Evolutionary conservation across 345 rosid species (phyloP), one percentile per base, ranked within the genome.

Genomic region (Salix purpurea): DNA sequence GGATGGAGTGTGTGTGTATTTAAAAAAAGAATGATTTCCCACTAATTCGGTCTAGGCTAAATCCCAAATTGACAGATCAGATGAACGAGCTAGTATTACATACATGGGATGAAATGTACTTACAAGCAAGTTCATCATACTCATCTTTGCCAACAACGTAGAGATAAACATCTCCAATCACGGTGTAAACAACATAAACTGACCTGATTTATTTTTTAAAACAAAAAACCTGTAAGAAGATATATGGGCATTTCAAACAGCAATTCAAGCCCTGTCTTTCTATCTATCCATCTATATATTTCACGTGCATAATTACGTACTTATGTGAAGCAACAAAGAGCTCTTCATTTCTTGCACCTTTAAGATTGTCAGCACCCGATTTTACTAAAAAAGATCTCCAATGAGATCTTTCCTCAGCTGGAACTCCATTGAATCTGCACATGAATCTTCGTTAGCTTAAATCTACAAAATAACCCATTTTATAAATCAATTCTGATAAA

Each of bases 91-190:
- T 37, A 37, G 40, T 62, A 10, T n/a, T 62, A 62, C 1, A 61
- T 26, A 23, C 34, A 3, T 23, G 10, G 8, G 24, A 1, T 18
- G 2, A 56, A 58, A 76, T n/a, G 65, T 65, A 79, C 95, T 88
- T 84, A 94, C 98, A 88, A 71, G 98, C 98, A 84, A 94, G 97
- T 78, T 92, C 97, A 83, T 94, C 97, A 65, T 94, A 94, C 80
- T 88, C 96, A 81, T 94, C 97, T 86, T 92, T 94, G 75, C 98
- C 97, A 76, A 89, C 97, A 70, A 85, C 87, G 79, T 75, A 91
- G 77, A 94, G 79, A 84, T 92, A 88, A 79, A 92, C 94, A 85
- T 92, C 97, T n/a, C 98, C 97, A n/a, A 94, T 91, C 83, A 94
- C 90, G 0, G 96, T 92, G 75, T 94, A 92, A 60, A 92, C 97